Evolutionary conservation across 768 basidiomycete species (phyloP), one percentile per base, ranked within the genome.

Genomic region (Steccherinum ochraceum): DNA sequence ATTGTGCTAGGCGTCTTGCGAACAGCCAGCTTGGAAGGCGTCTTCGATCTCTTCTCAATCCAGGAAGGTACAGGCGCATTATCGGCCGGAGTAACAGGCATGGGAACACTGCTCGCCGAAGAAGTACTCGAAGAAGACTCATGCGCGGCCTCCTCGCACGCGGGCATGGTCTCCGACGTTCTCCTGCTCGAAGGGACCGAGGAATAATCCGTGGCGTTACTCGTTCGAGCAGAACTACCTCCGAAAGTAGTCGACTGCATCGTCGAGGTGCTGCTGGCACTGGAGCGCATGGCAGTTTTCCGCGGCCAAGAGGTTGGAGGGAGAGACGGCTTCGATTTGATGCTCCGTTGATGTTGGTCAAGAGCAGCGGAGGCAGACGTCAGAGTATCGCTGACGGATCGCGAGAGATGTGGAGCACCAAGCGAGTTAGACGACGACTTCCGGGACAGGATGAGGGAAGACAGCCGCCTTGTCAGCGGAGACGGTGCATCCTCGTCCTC

Each of bases 401-500:
- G 60, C 5, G 62, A 58, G 35, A 66, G 58, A n/a, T 61, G 51
- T 12, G 62, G 45, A n/a, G 51, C 48, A 5, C 26, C 49, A 44
- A 60, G 30, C 2, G 64, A 63, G 4, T 39, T 44, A 1, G 30
- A 19, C 12, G 57, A 66, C 18, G 49, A 52, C 35, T 40, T 55
- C 40, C 52, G 58, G 20, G 55, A 64, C 43, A 56, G 56, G 11
- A 55, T 54, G 21, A 61, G 51, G 30, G 52, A 53, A 1, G 69
- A 71, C 4, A 72, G 56, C 4, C 67, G 65, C 21, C 57, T 60
- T 13, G 71, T 70, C 24, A 72, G 62, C 21, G 67, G 64, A 1
- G 67, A 68, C 7, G 70, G 71, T 10, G 71, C 69, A 46, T 69
- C 71, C 51, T 72, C 71, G 55, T 72, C 71, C 56, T 72, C 71